Evolutionary conservation across 176 grass and related monocot species (phyloP).

Genomic region (Sorghum bicolor): Sorghum_bicolor_NCBIv3 NC_012875.2:52472501-52473000

Average conservation of each 20-base stretch:
- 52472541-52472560: slow-evolving; percentile 19
- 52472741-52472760: not conserved
- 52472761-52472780: not conserved
- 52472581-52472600: slow-evolving; percentile 6
- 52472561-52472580: slow-evolving; percentile 8
- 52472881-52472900: not conserved
- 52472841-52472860: not conserved
- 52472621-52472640: slow-evolving; percentile 81
- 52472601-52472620: not conserved
- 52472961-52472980: not conserved
- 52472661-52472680: slow-evolving; percentile 80
- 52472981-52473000: not conserved
- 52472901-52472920: not conserved
- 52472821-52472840: not conserved
- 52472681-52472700: slow-evolving; percentile 63
- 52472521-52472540: slow-evolving; percentile 3
- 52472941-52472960: not conserved
- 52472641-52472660: slow-evolving; percentile 99
- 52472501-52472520: slow-evolving; percentile 83
- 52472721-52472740: slow-evolving; percentile 70
- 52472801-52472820: not conserved
- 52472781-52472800: not conserved
- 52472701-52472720: slow-evolving; percentile 95
- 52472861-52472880: not conserved
- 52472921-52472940: not conserved